A percentile compares a stretch with the other conserved stretches of the same genome.
These are phyloP conservation scores for Mycosphaerella sp. DNA, from an alignment of 2,329 filamentous ascomycete genomes.

Conservation along the genomic window DNA sequence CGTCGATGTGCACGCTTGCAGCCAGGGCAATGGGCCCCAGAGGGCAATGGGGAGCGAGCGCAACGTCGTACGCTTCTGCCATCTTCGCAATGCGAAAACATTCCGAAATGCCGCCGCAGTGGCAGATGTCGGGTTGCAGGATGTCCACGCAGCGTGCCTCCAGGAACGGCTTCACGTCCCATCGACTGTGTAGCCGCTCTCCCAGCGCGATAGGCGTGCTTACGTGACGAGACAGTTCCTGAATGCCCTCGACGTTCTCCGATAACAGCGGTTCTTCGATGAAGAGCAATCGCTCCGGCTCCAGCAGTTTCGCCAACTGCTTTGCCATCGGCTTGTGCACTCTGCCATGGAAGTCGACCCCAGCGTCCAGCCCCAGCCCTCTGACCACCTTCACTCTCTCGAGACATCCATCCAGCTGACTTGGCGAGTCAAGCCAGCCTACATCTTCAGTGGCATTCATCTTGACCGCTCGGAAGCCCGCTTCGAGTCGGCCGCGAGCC, in stretches of 20 bases:
- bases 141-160: constrained; percentile 64
- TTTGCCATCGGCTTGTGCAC: constrained; percentile 75
- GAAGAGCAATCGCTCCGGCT: constrained; percentile 63
- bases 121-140: constrained; percentile 67
- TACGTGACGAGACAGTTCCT: constrained; percentile 52
- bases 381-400: constrained; percentile 64
- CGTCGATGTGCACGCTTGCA: constrained; percentile 62
- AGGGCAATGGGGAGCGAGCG: constrained; percentile 67
- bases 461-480: constrained; percentile 63
- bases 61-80: constrained; percentile 64
- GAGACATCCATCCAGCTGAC: constrained; percentile 56
- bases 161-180: constrained; percentile 68
- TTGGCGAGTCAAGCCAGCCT: constrained; percentile 68
- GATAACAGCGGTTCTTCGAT: constrained; percentile 68
- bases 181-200: constrained; percentile 64
- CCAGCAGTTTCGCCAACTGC: constrained; percentile 61
- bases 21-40: constrained; percentile 69
- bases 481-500: constrained; percentile 48
- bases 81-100: constrained; percentile 62
- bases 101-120: constrained; percentile 63
- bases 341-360: constrained; percentile 71
- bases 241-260: constrained; percentile 62
- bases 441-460: constrained; percentile 76
- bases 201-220: constrained; percentile 64
- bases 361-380: constrained; percentile 63